Evolutionary conservation across 306 rosid species (phyloP), one percentile per base, ranked within the genome.

Genomic region (Sphenostylis stenocarpa): DNA sequence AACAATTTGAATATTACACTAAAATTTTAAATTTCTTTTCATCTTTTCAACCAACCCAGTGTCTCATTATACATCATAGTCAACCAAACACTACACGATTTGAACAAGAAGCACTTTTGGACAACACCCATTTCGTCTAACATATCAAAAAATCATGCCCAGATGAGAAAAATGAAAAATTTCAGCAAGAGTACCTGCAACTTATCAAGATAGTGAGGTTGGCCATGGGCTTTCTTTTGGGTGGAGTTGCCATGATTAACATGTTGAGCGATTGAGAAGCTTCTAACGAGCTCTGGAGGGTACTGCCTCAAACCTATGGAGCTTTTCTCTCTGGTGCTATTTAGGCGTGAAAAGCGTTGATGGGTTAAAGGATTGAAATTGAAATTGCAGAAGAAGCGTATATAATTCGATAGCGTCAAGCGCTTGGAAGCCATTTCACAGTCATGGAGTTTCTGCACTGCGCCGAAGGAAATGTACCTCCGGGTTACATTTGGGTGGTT

Each of bases 241-340:
- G 93, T 89, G 52, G 92, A 95, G 80, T 95, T 90, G 28, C 93
- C 97, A 68, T 94, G 98, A 77, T 92, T 92, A 6, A 90, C 88
- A 72, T 88, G 97, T 0, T 92, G 96, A 36, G 89, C 89, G 10
- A 89, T 91, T 19, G 97, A 95, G 85, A 95, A 92, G 83, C 91
- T 95, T 15, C 98, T 87, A 39, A 90, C 81, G 77, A 83, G 83
- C n/a, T 95, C 97, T 0, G 88, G 52, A 6, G 97, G 91, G 63
- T 89, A 89, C 15, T 17, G 47, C 43, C 23, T 62, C 26, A 31
- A 36, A 56, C 15, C 34, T 60, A 13, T 3, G 17, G 41, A 15
- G 38, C 10, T 31, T 49, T 49, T 49, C 11, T 16, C 66, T 28
- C 39, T 28, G 66, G 66, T 33, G 67, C 3, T n/a, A 28, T 34